These are phyloP conservation scores for Keithomyces neogunnii DNA, from an alignment of 2,329 filamentous ascomycete species.

Conservation along the genomic window DNA sequence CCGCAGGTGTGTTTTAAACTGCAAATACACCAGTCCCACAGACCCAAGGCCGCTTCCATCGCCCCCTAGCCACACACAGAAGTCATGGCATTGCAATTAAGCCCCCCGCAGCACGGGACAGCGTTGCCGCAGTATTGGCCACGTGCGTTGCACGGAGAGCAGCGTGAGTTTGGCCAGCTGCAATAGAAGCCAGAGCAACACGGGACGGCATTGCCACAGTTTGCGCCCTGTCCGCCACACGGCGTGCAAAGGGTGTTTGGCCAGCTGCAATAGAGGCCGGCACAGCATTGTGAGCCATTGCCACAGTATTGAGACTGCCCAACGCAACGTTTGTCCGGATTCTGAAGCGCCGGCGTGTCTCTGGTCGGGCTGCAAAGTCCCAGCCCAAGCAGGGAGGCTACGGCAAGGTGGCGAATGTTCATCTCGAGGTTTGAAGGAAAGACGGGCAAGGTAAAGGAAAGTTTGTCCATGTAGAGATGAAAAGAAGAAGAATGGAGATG, in stretches of 20 bases:
- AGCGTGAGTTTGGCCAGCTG: background rate
- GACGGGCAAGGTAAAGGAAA: background rate
- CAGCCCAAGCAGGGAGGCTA: background rate
- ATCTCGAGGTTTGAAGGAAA: background rate
- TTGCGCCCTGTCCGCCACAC: background rate
- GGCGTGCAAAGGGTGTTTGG: background rate
- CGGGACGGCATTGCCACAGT: constrained; percentile 3
- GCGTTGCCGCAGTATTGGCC: constrained; percentile 1
- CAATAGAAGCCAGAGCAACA: constrained; percentile 1
- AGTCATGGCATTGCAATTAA: background rate
- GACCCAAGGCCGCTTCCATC: background rate
- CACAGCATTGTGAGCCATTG: background rate
- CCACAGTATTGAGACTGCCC: background rate
- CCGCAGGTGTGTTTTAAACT: too few relatives aligned
- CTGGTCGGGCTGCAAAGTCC: background rate
- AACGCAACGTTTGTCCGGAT: background rate
- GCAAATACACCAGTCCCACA: too few relatives aligned
- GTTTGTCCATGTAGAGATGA: background rate
- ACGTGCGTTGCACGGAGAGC: background rate
- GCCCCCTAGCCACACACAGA: background rate
- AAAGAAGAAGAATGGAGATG: background rate
- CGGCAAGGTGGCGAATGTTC: background rate
- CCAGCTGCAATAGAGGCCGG: constrained; percentile 4
- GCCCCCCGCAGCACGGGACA: constrained; percentile 1
- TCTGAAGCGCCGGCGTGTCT: background rate